Percentiles rank a stretch among this genome's conserved stretches.
Conservation (phyloP, 257 asterid species). For the Capsicum chinense region DNA sequence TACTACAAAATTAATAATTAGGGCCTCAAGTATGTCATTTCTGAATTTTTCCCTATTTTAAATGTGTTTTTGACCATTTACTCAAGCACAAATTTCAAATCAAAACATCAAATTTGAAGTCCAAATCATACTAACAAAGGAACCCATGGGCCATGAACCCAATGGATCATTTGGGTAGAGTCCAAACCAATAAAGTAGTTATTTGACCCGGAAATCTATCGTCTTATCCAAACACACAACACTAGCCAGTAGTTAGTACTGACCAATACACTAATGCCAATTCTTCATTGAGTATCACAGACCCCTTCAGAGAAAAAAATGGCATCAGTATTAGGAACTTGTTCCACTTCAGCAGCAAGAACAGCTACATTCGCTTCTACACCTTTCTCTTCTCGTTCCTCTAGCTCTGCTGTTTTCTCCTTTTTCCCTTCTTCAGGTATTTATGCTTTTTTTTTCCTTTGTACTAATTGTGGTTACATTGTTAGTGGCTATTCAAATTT, state of each 20-base stretch:
- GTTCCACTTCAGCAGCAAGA: conserved; percentile 41
- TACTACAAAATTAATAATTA: too few species aligned
- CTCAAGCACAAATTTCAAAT: too few species aligned
- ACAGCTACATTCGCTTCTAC: conserved; percentile 52
- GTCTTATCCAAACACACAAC: conserved; percentile 55
- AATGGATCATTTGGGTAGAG: not conserved
- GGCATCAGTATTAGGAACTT: conserved; percentile 63
- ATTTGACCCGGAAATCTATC: conserved; percentile 54
- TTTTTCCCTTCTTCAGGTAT: conserved; percentile 51
- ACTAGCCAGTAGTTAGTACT: conserved; percentile 30
- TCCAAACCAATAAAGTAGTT: not conserved
- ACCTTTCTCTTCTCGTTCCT: conserved; percentile 47
- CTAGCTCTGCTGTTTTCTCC: conserved; percentile 41
- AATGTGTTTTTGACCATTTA: too few species aligned
- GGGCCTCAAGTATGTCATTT: too few species aligned
- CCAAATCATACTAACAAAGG: not conserved
- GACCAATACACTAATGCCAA: conserved; percentile 25
- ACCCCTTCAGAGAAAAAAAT: conserved; percentile 27
- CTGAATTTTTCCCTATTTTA: too few species aligned
- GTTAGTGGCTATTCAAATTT: too few species aligned
- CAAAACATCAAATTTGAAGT: not conserved
- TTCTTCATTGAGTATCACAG: not conserved
- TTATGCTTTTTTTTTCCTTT: not conserved
- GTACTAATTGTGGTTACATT: too few species aligned
- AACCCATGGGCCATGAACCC: not conserved